Evolutionary conservation across 345 rosid species (phyloP).

Genomic region (Murraya koenigii): DNA sequence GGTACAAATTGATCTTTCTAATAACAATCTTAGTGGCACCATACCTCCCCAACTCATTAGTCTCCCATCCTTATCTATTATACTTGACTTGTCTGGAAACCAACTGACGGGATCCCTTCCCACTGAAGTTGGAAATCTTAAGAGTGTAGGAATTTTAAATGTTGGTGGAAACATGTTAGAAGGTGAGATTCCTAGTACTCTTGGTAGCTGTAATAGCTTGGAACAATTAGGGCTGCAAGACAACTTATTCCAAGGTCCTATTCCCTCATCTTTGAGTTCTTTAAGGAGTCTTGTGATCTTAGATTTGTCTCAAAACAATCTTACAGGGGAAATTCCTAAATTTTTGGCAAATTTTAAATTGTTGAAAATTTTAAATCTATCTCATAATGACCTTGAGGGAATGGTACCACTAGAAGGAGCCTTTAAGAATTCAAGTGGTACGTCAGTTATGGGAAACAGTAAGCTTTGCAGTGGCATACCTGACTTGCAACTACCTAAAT

Average conservation of each 20-base stretch:
- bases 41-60: no score
- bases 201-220: background rate
- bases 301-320: background rate
- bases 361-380: conserved; percentile 20
- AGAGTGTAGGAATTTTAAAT: no score
- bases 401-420: conserved; percentile 23
- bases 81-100: no score
- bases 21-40: no score
- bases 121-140: no score
- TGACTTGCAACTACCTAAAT: conserved; percentile 13
- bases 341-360: conserved; percentile 2
- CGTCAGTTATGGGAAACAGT: conserved; percentile 16
- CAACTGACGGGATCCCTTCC: no score
- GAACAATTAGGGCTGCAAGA: background rate
- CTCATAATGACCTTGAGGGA: conserved; percentile 24
- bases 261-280: background rate
- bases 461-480: conserved; percentile 22
- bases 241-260: conserved; percentile 7
- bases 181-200: background rate
- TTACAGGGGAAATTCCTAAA: conserved; percentile 15
- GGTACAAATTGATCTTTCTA: no score
- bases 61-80: no score
- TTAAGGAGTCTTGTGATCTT: background rate
- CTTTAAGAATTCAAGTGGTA: conserved; percentile 19
- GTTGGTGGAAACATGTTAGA: background rate